A percentile compares a stretch with the other conserved stretches of the same genome.
These are phyloP conservation scores for Candida verbasci DNA, from an alignment of 805 yeast genomes.

Conservation along the genomic window DNA sequence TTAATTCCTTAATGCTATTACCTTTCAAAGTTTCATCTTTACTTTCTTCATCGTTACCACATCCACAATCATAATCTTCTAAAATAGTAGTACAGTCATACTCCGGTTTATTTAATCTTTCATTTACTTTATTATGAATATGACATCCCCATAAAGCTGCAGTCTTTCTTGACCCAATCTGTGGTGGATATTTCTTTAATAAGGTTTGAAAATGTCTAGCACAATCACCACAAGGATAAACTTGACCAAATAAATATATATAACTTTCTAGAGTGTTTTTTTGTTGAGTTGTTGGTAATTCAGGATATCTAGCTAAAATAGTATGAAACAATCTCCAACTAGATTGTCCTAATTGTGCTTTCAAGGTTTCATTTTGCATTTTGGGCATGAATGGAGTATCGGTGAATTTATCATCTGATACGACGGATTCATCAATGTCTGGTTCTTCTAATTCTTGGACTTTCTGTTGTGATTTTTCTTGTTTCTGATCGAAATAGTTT, in stretches of 20 bases:
- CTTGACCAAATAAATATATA: slow-evolving; percentile 75
- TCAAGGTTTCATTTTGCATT: slow-evolving; percentile 80
- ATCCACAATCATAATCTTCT: slow-evolving; percentile 95
- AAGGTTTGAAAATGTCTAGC: slow-evolving; percentile 83
- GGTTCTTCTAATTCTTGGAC: slow-evolving; percentile 1
- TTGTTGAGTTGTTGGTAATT: slow-evolving; percentile 63
- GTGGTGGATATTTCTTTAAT: slow-evolving; percentile 76
- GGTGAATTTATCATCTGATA: slow-evolving; percentile 12
- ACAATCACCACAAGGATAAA: slow-evolving; percentile 97
- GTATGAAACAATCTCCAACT: slow-evolving; percentile 93
- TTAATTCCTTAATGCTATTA: slow-evolving; percentile 36
- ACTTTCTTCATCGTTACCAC: slow-evolving; percentile 70
- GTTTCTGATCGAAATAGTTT: no score
- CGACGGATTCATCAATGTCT: not conserved
- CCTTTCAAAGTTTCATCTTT: slow-evolving; percentile 34
- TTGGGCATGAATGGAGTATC: slow-evolving; percentile 79
- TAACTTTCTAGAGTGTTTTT: slow-evolving; percentile 58
- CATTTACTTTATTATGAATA: slow-evolving; percentile 83
- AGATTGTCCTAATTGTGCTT: slow-evolving; percentile 84
- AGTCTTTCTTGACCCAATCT: slow-evolving; percentile 62
- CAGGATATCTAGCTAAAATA: slow-evolving; percentile 88
- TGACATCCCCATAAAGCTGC: slow-evolving; percentile 98
- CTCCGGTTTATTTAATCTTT: slow-evolving; percentile 56
- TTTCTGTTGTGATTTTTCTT: not conserved
- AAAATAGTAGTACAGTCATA: slow-evolving; percentile 84